Evolutionary conservation across 2,329 filamentous ascomycete genomes (phyloP), one percentile per base, ranked within the genome.

Genomic region (Fusarium liriodendri): DNA sequence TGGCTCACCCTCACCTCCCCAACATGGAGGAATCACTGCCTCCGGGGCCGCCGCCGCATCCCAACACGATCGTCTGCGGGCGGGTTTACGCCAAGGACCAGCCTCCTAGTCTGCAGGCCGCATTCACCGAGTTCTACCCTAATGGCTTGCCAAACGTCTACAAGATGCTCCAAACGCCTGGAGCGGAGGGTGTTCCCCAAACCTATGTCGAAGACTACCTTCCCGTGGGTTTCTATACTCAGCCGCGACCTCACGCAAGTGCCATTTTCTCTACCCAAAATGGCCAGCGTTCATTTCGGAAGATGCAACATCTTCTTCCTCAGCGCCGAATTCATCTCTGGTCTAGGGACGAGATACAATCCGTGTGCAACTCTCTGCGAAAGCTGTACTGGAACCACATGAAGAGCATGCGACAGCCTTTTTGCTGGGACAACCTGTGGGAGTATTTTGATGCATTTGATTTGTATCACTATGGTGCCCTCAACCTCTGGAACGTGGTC

Each of bases 401-500:
- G 79, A 81, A 78, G 67, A 37, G 38, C 1, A 82, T 86, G 78
- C 69, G 62, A 22, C 52, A 76, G 22, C 81, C 79, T 2, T 18
- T 77, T 32, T 78, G 64, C 69, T 86, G 82, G 78, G 81, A 82
- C 38, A 83, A 86, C 29, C 77, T 89, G 25, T 88, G 85, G 79
- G 73, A 78, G 2, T 88, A 85, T 71, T 89, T 86, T 57, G 87
- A 89, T 70, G 81, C 83, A 1, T 67, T 77, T 11, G 87, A 89
- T 59, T 79, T 89, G 32, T 89, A 86, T 76, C 57, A 81, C 38
- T 80, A 83, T 14, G 87, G 87, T 9, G 84, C 84, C 0, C 79
- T 84, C 69, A 89, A 89, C 69, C 79, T 89, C 14, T 87, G 84
- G 83, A 85, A 84, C 29, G 80, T 88, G 37, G 72, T 87, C 52